A percentile compares a stretch with the other conserved stretches of the same genome.
Evolutionary conservation across 2,329 filamentous ascomycete genomes (phyloP).

Genomic region (Clonostachys sp.): DNA sequence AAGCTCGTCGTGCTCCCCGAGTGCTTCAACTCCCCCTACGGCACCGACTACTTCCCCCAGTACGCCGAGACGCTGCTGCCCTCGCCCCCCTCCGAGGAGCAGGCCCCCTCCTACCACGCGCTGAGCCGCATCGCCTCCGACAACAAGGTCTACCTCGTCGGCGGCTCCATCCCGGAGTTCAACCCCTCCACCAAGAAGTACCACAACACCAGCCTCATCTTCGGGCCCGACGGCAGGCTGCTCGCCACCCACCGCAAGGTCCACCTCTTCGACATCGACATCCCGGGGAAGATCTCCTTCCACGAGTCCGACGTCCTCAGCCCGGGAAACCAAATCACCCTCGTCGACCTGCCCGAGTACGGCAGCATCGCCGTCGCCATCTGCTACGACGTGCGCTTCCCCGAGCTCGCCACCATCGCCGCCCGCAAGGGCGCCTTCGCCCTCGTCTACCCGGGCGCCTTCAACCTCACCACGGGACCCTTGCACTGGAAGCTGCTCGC

Average conservation of each 20-base stretch:
- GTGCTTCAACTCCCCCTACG: conserved; percentile 99
- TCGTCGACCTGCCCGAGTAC: conserved; percentile 84
- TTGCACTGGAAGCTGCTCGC: conserved; percentile 87
- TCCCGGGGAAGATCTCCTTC: conserved; percentile 91
- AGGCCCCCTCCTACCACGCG: conserved; percentile 82
- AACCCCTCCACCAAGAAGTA: conserved; percentile 55
- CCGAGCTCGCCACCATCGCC: conserved; percentile 85
- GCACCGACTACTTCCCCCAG: conserved; percentile 74
- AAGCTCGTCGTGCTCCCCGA: conserved; percentile 90
- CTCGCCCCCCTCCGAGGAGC: conserved; percentile 63
- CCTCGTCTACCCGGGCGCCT: conserved; percentile 91
- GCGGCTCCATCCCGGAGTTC: conserved; percentile 88
- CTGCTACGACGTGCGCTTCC: conserved; percentile 97
- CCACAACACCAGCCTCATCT: conserved; percentile 89
- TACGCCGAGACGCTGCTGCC: conserved; percentile 88
- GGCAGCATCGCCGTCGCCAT: conserved; percentile 86
- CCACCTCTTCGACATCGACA: conserved; percentile 96
- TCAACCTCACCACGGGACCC: conserved; percentile 89
- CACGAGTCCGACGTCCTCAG: conserved; percentile 84
- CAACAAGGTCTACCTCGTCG: conserved; percentile 70
- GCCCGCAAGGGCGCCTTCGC: conserved; percentile 83
- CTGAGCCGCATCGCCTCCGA: conserved; percentile 76
- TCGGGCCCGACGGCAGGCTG: conserved; percentile 71
- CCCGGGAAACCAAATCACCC: conserved; percentile 78
- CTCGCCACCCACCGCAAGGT: conserved; percentile 90